Evolutionary conservation across 768 basidiomycete genomes (phyloP).

Genomic region (Kondoa malvinella): DNA sequence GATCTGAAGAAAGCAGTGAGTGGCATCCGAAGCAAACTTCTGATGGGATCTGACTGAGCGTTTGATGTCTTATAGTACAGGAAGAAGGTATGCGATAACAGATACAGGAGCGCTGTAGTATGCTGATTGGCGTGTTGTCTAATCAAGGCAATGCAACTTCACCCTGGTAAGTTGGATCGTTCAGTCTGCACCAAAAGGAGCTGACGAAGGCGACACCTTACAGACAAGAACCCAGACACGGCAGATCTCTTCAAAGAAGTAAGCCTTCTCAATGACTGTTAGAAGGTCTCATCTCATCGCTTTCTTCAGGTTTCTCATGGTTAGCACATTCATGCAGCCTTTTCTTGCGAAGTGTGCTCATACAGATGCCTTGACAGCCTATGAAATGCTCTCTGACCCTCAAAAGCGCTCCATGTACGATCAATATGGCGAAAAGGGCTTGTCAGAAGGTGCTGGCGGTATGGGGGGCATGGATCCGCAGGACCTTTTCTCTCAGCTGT

Average conservation of each 20-base stretch:
- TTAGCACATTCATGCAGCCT: not conserved
- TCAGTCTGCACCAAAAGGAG: not conserved
- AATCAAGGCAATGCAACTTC: slow-evolving; percentile 26
- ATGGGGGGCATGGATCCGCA: slow-evolving; percentile 87
- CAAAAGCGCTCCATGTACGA: slow-evolving; percentile 44
- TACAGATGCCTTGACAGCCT: slow-evolving; percentile 41
- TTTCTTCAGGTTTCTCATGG: slow-evolving; percentile 6
- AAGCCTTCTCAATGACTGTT: not conserved
- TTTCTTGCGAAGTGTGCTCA: not conserved
- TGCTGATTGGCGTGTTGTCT: not conserved
- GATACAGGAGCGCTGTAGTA: not conserved
- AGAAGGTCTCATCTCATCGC: not conserved
- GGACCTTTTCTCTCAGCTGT: slow-evolving; percentile 94
- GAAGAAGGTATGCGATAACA: slow-evolving; percentile 48
- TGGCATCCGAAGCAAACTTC: not conserved
- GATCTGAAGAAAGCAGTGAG: slow-evolving; percentile 69
- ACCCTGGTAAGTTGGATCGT: slow-evolving; percentile 20
- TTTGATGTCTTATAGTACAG: slow-evolving; percentile 40
- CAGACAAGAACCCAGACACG: slow-evolving; percentile 9
- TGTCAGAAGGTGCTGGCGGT: slow-evolving; percentile 70
- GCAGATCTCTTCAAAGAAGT: slow-evolving; percentile 8
- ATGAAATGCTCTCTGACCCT: slow-evolving; percentile 62
- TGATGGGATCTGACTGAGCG: not conserved
- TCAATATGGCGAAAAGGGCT: slow-evolving; percentile 64
- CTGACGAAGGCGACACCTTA: not conserved